Evolutionary conservation across 1,139 yeast species (phyloP), one percentile per base, ranked within the genome.

Genomic region (Suhomyces bolitotheri): DNA sequence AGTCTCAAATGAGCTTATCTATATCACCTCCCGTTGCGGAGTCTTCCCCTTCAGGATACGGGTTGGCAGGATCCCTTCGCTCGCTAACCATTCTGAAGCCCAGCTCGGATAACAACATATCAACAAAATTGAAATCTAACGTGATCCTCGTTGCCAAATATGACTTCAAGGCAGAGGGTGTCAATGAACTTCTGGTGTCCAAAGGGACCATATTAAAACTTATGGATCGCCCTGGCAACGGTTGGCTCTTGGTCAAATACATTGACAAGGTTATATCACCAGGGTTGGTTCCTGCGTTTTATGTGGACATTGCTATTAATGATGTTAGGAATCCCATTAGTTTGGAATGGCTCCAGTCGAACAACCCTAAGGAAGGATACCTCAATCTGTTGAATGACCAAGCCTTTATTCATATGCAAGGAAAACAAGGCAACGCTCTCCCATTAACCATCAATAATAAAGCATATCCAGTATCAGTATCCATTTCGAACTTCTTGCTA

Each of bases 241-340:
- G 75, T 2, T 70, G 76, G 76, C 43, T 70, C 4, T 49, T 67
- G 39, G 75, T 69, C 27, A 68, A 70, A 43, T 66, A 58, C 33
- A 60, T 70, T 38, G 74, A 70, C 41, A 60, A 60, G 38, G 43
- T 70, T 23, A 44, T 47, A 8, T 43, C 47, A 5, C 69, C 71
- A 2, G 76, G 75, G 0, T 45, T 70, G 24, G 62, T 70, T 4
- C 76, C 74, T 4, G 71, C 73, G 2, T 51, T 57, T 21, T 69
- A 68, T 43, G 71, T 66, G n/a, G 73, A 67, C 39, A 69, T 70
- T 29, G 73, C 71, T n/a, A 58, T 67, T 16, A 69, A 69, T 42
- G 74, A 69, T 46, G 45, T 57, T 8, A 44, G 50, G 9, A 58
- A 64, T 36, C 75, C 74, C 7, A 50, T 69, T 13, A 62, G 69